Evolutionary conservation across 1,284 basidiomycete species (phyloP), one percentile per base, ranked within the genome.

Genomic region (Ceratobasidium sp.): DNA sequence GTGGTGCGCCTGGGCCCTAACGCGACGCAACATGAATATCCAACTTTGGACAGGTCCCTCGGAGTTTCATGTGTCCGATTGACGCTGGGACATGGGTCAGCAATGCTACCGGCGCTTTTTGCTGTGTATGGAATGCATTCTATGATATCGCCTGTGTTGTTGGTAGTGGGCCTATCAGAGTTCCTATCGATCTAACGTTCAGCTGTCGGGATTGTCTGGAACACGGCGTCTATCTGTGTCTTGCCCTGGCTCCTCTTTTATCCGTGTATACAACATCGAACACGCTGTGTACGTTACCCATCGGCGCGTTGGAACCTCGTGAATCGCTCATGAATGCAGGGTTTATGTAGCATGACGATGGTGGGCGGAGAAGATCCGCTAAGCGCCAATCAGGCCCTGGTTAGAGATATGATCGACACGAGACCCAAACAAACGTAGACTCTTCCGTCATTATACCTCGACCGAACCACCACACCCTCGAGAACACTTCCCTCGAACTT

Each of bases 381-480:
- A 49, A 49, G 63, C 63, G 63, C 63, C 42, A 33, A 42, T 70
- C 68, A 56, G 18, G 46, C 51, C 28, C 51, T 53, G 28, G 15
- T 23, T 1, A 67, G 5, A 2, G 44, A 63, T 63, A 63, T 63
- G 66, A 70, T 70, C 68, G 51, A 70, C 68, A 23, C 7, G 7
- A 15, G 63, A 66, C 7, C 51, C n/a, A 56, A 39, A 69, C 67
- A 69, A 53, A 69, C 33, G 51, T n/a, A 56, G 68, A 13, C 51
- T 39, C 68, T 70, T 70, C 40, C 68, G 68, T 70, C 68, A 70
- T 70, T 44, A 26, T 42, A 53, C 66, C 49, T 33, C 23, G 1
- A 26, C 49, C 28, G n/a, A 4, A 55, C 53, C 51, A 56, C 39
- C 68, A 42, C 51, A n/a, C 33, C 49, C 28, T 23, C 49, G n/a